A percentile compares a stretch with the other conserved stretches of the same genome.
phyloP scores from a whole-genome alignment of 169 alveolate species.

The Plasmodium relictum region DNA sequence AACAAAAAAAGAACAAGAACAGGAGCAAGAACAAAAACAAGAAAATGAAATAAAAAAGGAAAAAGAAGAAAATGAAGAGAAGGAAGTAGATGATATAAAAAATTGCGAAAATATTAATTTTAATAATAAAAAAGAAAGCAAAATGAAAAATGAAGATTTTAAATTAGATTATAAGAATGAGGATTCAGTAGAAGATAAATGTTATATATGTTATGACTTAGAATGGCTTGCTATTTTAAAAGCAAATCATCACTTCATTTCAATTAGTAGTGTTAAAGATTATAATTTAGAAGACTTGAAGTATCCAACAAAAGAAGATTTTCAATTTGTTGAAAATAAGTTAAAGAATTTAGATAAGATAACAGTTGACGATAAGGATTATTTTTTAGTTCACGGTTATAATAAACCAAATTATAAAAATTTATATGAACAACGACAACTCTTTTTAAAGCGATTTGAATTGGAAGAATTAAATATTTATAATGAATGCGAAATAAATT shows the following conservation, averaged over 20 bases:
- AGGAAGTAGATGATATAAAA: neutral
- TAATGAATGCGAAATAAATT: constrained; percentile 18
- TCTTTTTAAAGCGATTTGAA: constrained; percentile 39
- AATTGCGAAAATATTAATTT: neutral
- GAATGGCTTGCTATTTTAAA: constrained; percentile 73
- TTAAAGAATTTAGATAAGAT: constrained; percentile 32
- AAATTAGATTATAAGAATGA: neutral
- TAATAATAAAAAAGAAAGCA: neutral
- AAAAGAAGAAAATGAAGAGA: neutral
- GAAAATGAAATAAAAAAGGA: neutral
- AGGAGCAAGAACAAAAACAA: no score
- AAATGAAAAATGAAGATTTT: neutral
- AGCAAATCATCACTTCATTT: constrained; percentile 49
- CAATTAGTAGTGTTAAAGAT: constrained; percentile 27
- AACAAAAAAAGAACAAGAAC: no score
- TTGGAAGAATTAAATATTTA: constrained; percentile 51
- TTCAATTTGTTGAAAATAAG: constrained; percentile 25
- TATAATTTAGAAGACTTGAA: constrained; percentile 52
- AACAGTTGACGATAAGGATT: constrained; percentile 33
- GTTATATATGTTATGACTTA: constrained; percentile 40
- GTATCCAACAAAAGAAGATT: constrained; percentile 59
- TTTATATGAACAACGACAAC: constrained; percentile 40
- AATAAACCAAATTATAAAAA: constrained; percentile 53
- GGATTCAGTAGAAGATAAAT: neutral
- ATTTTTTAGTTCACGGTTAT: constrained; percentile 42